phyloP scores from a whole-genome alignment of 768 basidiomycete species.

The Mycena alexandri region DNA sequence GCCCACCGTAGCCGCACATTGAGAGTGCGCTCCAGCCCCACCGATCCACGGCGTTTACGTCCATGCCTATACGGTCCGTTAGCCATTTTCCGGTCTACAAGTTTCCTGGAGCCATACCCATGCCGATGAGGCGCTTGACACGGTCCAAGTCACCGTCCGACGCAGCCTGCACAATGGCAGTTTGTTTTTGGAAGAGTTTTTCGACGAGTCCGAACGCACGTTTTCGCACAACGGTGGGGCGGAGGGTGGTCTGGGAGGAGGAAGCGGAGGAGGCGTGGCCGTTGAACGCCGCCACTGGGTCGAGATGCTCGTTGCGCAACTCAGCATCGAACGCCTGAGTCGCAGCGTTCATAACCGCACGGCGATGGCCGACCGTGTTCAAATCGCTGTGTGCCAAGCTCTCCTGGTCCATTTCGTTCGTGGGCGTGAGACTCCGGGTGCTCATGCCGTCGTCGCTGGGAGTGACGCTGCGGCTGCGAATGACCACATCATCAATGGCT shows the following conservation, averaged over 20 bases:
- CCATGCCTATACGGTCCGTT: conserved; percentile 16
- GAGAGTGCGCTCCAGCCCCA: conserved; percentile 39
- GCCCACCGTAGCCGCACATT: conserved; percentile 38
- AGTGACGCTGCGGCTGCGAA: not conserved
- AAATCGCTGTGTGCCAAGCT: conserved; percentile 14
- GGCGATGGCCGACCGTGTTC: conserved; percentile 9
- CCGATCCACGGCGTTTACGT: conserved; percentile 29
- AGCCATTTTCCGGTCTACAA: not conserved
- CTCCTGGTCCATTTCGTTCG: conserved; percentile 1
- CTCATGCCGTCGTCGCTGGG: not conserved
- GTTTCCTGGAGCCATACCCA: conserved; percentile 27
- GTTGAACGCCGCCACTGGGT: conserved; percentile 21
- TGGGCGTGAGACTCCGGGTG: conserved; percentile 7
- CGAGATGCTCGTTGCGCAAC: conserved; percentile 8
- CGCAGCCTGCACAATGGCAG: conserved; percentile 38
- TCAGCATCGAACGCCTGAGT: conserved; percentile 26
- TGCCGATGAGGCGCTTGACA: conserved; percentile 29
- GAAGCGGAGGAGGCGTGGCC: conserved; percentile 9
- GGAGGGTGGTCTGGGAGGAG: not conserved
- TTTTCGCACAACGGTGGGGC: not conserved
- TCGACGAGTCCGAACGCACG: conserved; percentile 32
- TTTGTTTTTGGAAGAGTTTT: conserved; percentile 36
- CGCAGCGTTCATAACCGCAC: conserved; percentile 19
- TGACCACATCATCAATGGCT: conserved; percentile 1
- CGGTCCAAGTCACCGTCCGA: conserved; percentile 36